These are phyloP conservation scores for Vachellia pachyceras DNA, from an alignment of 306 rosid species.

Conservation along the genomic window DNA sequence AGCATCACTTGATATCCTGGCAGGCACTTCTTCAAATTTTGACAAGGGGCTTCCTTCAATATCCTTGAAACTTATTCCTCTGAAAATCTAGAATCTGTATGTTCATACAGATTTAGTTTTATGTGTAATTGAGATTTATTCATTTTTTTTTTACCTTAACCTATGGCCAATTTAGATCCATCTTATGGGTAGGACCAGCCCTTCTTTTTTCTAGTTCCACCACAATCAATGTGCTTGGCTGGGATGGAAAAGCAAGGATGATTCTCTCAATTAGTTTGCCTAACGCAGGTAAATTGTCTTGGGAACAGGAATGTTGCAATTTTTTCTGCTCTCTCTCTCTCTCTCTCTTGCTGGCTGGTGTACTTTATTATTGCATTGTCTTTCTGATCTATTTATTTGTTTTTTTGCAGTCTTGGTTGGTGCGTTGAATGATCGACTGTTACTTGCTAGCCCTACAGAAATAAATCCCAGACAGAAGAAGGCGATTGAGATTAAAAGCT, in stretches of 20 bases:
- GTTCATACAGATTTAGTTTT: neutral
- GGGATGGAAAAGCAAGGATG: conserved; percentile 97
- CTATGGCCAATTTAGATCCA: conserved; percentile 81
- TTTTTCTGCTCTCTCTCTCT: too few relatives aligned
- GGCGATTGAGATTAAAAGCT: conserved; percentile 87
- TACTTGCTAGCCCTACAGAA: conserved; percentile 86
- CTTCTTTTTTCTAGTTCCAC: conserved; percentile 96
- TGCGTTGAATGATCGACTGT: conserved; percentile 87
- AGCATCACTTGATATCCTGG: conserved; percentile 81
- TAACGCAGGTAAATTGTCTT: conserved; percentile 66
- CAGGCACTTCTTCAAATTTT: conserved; percentile 75
- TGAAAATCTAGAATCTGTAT: conserved; percentile 23
- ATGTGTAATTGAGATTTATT: conserved; percentile 25
- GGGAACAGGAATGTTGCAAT: conserved; percentile 30
- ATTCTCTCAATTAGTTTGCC: conserved; percentile 86
- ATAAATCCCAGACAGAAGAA: conserved; percentile 87
- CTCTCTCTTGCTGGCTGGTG: too few relatives aligned
- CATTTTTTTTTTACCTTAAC: conserved; percentile 65
- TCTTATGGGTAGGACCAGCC: conserved; percentile 97
- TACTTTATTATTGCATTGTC: conserved; percentile 13
- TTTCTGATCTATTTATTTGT: conserved; percentile 44
- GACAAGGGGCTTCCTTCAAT: conserved; percentile 97
- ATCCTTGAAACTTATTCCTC: conserved; percentile 59
- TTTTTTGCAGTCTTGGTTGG: conserved; percentile 79
- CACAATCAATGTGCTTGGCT: conserved; percentile 86